Base-by-base conservation (phyloP, 306 rosid species). In the Amphicarpaea edgeworthii region DNA sequence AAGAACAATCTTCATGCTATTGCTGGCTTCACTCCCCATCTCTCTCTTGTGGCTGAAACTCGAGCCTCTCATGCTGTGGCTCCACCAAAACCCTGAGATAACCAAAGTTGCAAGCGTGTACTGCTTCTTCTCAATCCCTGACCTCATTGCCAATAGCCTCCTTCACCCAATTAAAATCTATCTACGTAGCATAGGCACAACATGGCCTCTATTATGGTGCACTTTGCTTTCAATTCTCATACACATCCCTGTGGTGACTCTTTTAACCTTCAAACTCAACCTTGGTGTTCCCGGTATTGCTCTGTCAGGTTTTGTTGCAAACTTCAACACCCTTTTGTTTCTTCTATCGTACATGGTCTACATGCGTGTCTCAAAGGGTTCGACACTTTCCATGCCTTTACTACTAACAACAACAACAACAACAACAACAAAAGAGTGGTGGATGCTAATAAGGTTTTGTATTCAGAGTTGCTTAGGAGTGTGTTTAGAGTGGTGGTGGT, bases 401-500 rank as follows among this genome's bases (percentile, higher is more conserved):
- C 15, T 84, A 12, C 12, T 75, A 54, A 54, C 59, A 12, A 34
- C 63, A 24, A 57, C 43, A 81, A 40, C 30, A 26, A 26, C 32
- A 28, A 28, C 32, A 28, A 28, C 32, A 28, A 2, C 32, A 28
- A 83, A 86, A 28, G 87, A 82, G 58, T 93, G 96, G 96, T 77
- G 86, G 7, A 82, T 70, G 79, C 76, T 93, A 8, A 81, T 91
- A 4, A 79, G 84, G 41, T 73, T 89, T 7, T 81, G 90, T 0
- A 69, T 88, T 24, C 93, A 91, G 6, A 93, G 96, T 73, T 93
- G 97, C 16, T 73, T 91, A 6, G 96, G 82, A 1, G 97, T 93
- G 19, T 93, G 98, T 41, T 79, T 93, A 30, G 97, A 93, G 62
- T 93, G 98, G 98, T 93, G 98, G 98, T 93, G 97, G 91, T 89